Percentiles rank a stretch among this genome's conserved stretches.
Evolutionary conservation across 2,329 filamentous ascomycete genomes (phyloP).

Genomic region (Pseudopithomyces chartarum): DNA sequence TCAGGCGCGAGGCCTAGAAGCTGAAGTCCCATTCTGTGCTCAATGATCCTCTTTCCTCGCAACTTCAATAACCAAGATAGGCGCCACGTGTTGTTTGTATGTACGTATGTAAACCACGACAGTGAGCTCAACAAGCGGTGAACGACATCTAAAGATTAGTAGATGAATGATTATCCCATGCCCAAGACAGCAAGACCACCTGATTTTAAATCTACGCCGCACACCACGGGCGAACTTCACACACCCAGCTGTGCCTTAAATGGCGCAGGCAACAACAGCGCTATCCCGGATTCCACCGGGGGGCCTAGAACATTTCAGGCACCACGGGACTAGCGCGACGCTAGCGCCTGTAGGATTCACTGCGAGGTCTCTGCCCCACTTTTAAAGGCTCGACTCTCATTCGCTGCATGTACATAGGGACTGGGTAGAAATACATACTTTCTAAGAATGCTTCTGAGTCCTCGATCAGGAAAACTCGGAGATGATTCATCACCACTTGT

Average conservation of each 20-base stretch:
- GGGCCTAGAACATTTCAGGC: neutral
- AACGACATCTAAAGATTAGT: no score
- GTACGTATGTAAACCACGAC: no score
- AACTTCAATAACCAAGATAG: neutral
- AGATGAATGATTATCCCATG: no score
- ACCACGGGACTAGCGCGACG: neutral
- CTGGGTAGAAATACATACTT: no score
- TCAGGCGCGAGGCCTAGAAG: conserved; percentile 3
- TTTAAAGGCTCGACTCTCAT: no score
- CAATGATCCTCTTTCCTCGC: neutral
- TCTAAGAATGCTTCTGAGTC: no score
- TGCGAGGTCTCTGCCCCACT: no score
- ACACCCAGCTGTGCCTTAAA: neutral
- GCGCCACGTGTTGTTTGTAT: neutral
- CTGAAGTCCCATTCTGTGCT: neutral
- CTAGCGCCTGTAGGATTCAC: neutral
- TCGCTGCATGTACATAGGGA: no score
- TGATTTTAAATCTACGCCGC: neutral
- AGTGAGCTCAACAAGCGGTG: no score
- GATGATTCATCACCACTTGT: no score
- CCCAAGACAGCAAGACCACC: neutral
- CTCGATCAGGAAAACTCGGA: no score
- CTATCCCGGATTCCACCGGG: neutral
- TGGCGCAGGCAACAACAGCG: neutral
- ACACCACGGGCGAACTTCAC: neutral